These are phyloP conservation scores for Botrytis medusae DNA, from an alignment of 2,329 filamentous ascomycete genomes.

Conservation along the genomic window DNA sequence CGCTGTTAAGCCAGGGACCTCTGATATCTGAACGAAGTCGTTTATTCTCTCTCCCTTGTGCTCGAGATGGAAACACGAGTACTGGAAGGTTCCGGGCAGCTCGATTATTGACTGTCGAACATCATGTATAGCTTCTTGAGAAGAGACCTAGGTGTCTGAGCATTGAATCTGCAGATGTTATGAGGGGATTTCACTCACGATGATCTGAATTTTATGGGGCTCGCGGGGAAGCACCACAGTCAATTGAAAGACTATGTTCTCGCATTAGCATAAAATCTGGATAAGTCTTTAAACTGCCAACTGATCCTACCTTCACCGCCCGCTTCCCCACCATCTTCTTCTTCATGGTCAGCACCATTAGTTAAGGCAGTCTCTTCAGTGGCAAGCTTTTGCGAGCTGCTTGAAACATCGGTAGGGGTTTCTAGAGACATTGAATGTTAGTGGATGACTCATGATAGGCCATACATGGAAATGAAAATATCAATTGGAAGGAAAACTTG, in stretches of 20 bases:
- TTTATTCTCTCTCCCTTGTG: slow-evolving; percentile 87
- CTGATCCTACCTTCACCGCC: slow-evolving; percentile 36
- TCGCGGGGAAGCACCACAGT: slow-evolving; percentile 80
- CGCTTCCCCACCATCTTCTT: slow-evolving; percentile 34
- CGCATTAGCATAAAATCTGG: slow-evolving; percentile 28
- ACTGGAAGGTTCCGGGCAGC: slow-evolving; percentile 87
- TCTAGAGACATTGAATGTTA: slow-evolving; percentile 24
- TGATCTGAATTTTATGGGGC: slow-evolving; percentile 77
- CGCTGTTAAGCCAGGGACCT: slow-evolving; percentile 75
- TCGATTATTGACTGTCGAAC: slow-evolving; percentile 96
- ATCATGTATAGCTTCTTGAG: slow-evolving; percentile 95
- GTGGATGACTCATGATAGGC: slow-evolving; percentile 4
- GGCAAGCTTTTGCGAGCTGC: slow-evolving; percentile 25
- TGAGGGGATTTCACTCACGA: slow-evolving; percentile 56
- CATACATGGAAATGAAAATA: background rate
- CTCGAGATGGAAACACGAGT: slow-evolving; percentile 98
- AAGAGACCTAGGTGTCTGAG: slow-evolving; percentile 65
- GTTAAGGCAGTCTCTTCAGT: slow-evolving; percentile 18
- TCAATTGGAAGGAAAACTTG: background rate
- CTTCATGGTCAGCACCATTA: slow-evolving; percentile 31
- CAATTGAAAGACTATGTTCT: slow-evolving; percentile 54
- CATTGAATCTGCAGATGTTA: slow-evolving; percentile 13
- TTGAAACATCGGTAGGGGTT: slow-evolving; percentile 24
- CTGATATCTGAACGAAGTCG: slow-evolving; percentile 89
- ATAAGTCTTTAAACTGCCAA: slow-evolving; percentile 14